phyloP scores from a whole-genome alignment of 768 basidiomycete species.

The Chalciporus piperatus region DNA sequence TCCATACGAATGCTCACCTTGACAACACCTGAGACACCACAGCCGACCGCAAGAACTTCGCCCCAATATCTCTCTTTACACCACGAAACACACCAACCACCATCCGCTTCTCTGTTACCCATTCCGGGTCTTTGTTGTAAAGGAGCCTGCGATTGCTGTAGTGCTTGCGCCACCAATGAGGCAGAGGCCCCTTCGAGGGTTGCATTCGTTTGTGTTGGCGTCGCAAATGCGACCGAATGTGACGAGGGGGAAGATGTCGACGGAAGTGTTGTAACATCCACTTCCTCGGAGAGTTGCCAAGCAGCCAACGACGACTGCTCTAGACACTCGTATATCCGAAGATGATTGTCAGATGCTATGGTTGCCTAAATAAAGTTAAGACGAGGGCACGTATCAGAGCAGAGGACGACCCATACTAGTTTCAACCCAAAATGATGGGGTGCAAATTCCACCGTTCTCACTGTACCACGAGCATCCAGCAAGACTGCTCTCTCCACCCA shows the following conservation, averaged over 20 bases:
- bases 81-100: slow-evolving; percentile 94
- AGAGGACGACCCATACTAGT: slow-evolving; percentile 50
- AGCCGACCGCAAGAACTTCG: slow-evolving; percentile 76
- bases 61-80: slow-evolving; percentile 98
- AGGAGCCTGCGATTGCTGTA: slow-evolving; percentile 48
- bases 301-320: slow-evolving; percentile 68
- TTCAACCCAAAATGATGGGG: slow-evolving; percentile 88
- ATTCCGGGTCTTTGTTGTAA: slow-evolving; percentile 39
- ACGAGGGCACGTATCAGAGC: not conserved
- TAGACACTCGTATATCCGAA: slow-evolving; percentile 89
- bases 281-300: slow-evolving; percentile 74
- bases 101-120: slow-evolving; percentile 78
- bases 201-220: slow-evolving; percentile 64
- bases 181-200: slow-evolving; percentile 54
- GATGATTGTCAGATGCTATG: slow-evolving; percentile 81
- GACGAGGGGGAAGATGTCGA: slow-evolving; percentile 39
- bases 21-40: slow-evolving; percentile 68
- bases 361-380: slow-evolving; percentile 56
- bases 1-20: slow-evolving; percentile 50
- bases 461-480: slow-evolving; percentile 81
- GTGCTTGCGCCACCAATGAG: slow-evolving; percentile 60
- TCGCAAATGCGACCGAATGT: slow-evolving; percentile 61
- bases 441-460: slow-evolving; percentile 83
- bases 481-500: slow-evolving; percentile 78
- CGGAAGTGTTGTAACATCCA: slow-evolving; percentile 65